phyloP scores from a whole-genome alignment of 106 monocot species.

The Dioscorea zingiberensis region DNA sequence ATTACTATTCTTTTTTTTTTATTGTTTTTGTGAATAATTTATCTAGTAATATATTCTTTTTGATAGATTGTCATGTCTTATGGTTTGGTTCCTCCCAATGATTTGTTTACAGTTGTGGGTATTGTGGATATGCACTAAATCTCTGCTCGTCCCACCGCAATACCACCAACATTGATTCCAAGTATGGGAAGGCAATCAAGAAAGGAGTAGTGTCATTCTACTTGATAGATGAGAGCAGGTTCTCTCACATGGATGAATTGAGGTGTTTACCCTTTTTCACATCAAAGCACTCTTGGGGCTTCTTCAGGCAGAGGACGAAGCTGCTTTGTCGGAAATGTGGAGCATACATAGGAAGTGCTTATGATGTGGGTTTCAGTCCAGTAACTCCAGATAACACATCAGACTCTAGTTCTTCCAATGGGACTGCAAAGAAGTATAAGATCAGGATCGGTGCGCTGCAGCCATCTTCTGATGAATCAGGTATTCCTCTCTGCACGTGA shows the following conservation, averaged over 20 bases:
- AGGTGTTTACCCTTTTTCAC: conserved; percentile 51
- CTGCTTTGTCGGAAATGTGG: conserved; percentile 58
- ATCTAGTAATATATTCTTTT: too few relatives aligned
- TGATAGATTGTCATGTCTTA: too few relatives aligned
- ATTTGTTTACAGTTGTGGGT: conserved; percentile 47
- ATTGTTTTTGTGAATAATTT: too few relatives aligned
- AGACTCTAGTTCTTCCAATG: conserved; percentile 18
- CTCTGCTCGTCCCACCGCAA: conserved; percentile 50
- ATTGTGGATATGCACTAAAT: conserved; percentile 57
- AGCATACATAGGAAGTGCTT: conserved; percentile 35
- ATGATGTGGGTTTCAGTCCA: conserved; percentile 27
- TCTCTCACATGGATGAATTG: conserved; percentile 39
- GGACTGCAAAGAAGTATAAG: conserved; percentile 33
- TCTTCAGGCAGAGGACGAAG: conserved; percentile 43
- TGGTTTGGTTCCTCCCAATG: too few relatives aligned
- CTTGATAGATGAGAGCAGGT: conserved; percentile 57
- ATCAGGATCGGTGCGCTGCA: conserved; percentile 50
- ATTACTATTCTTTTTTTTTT: too few relatives aligned
- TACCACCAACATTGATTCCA: conserved; percentile 43
- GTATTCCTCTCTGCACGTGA: neutral
- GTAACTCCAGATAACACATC: neutral
- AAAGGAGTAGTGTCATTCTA: conserved; percentile 55
- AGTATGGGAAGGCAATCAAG: conserved; percentile 55
- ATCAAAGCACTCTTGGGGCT: conserved; percentile 50
- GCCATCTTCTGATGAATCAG: conserved; percentile 40